phyloP scores from a whole-genome alignment of 306 rosid species.

The Parietaria judaica region DNA sequence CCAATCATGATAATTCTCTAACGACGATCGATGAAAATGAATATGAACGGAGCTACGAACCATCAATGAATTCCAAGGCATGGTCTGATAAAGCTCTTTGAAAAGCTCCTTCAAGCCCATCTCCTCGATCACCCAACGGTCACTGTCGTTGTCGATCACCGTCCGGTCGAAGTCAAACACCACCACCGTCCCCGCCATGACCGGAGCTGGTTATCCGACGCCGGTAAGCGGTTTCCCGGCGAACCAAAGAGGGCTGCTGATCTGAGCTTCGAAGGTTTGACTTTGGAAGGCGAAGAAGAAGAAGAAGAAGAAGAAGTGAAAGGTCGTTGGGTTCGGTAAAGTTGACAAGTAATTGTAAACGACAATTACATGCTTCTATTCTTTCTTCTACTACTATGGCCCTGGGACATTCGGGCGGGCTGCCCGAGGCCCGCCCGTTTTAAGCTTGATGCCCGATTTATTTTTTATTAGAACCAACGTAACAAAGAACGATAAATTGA shows the following conservation, averaged over 20 bases:
- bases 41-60: constrained; percentile 11
- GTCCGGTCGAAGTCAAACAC: constrained; percentile 73
- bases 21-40: background rate
- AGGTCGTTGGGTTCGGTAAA: background rate
- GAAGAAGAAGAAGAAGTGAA: background rate
- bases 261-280: background rate
- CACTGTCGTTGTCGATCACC: constrained; percentile 77
- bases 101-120: constrained; percentile 53
- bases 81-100: constrained; percentile 43
- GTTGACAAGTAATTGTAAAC: background rate
- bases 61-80: constrained; percentile 79
- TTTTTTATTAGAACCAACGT: no score
- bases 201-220: constrained; percentile 7
- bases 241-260: constrained; percentile 8
- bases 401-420: no score
- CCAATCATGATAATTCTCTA: background rate
- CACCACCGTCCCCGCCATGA: constrained; percentile 40
- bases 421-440: no score
- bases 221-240: constrained; percentile 4
- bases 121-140: constrained; percentile 49
- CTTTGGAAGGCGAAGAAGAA: background rate
- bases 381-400: no score
- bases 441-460: no score
- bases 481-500: no score
- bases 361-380: background rate